phyloP scores from a whole-genome alignment of 2,329 filamentous ascomycete species.

The Aspergillus ustus region DNA sequence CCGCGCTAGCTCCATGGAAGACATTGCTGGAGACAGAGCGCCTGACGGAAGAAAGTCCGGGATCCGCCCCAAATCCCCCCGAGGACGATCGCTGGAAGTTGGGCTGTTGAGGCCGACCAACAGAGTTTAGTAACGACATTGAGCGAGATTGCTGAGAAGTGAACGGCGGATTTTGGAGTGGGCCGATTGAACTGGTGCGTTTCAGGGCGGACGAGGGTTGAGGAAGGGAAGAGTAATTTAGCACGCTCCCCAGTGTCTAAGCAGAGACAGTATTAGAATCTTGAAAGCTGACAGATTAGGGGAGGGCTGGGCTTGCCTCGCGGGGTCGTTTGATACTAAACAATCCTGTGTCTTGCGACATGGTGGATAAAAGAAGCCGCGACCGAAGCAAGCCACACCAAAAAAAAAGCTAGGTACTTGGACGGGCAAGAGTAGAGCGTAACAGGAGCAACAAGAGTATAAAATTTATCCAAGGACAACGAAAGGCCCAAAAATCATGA shows the following conservation, averaged over 20 bases:
- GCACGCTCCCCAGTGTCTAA: conserved; percentile 81
- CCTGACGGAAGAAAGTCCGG: conserved; percentile 81
- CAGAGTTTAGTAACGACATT: conserved; percentile 84
- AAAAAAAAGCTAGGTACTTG: background rate
- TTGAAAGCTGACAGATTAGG: background rate
- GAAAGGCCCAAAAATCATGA: background rate
- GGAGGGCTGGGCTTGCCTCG: conserved; percentile 66
- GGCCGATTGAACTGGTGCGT: conserved; percentile 78
- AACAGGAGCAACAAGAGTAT: background rate
- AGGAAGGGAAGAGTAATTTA: conserved; percentile 81
- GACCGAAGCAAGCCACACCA: conserved; percentile 26
- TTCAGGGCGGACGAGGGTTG: conserved; percentile 94
- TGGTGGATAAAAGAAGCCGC: conserved; percentile 50
- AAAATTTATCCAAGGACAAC: background rate
- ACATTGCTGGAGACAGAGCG: conserved; percentile 75
- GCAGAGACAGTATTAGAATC: conserved; percentile 20
- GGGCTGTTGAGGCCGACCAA: conserved; percentile 81
- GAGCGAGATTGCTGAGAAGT: conserved; percentile 77
- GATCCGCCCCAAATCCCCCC: conserved; percentile 76
- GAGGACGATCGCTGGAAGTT: conserved; percentile 81
- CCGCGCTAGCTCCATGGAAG: conserved; percentile 60
- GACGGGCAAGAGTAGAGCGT: background rate
- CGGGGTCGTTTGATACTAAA: conserved; percentile 91
- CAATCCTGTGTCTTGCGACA: conserved; percentile 85
- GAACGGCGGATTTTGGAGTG: conserved; percentile 66